phyloP scores from a whole-genome alignment of 257 asterid species.

The Capsicum pubescens region DNA sequence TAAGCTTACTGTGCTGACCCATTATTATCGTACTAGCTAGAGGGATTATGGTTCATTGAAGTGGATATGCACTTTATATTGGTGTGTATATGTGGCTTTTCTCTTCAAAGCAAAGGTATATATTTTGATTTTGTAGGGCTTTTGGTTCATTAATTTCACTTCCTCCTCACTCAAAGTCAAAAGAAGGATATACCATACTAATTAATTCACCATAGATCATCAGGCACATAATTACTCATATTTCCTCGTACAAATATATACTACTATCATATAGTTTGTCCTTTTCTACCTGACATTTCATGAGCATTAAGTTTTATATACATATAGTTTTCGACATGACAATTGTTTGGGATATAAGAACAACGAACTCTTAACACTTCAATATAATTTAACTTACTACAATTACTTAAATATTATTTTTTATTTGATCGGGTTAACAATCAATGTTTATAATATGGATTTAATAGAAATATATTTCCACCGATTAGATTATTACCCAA shows the following conservation, averaged over 20 bases:
- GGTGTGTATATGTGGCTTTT: slow-evolving; percentile 31
- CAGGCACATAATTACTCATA: slow-evolving; percentile 29
- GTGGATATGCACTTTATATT: slow-evolving; percentile 33
- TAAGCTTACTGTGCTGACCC: neutral
- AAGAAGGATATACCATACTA: neutral
- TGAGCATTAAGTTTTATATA: slow-evolving; percentile 17
- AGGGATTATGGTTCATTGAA: slow-evolving; percentile 25
- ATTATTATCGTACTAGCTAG: neutral
- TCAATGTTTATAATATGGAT: neutral
- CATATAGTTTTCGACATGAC: neutral
- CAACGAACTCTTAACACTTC: neutral
- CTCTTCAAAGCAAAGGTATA: slow-evolving; percentile 68
- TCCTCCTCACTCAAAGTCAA: slow-evolving; percentile 65
- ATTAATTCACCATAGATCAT: slow-evolving; percentile 13
- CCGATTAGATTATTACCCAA: neutral
- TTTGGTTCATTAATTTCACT: slow-evolving; percentile 46
- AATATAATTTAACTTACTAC: neutral
- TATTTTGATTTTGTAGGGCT: slow-evolving; percentile 24
- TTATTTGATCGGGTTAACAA: neutral
- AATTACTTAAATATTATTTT: no score
- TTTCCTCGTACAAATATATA: neutral
- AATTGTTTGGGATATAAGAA: neutral
- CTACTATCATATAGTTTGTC: neutral
- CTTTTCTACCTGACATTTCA: slow-evolving; percentile 53
- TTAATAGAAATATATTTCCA: neutral